Base-by-base conservation (phyloP, 768 basidiomycete genomes). In the Kwoniella bestiolae region DNA sequence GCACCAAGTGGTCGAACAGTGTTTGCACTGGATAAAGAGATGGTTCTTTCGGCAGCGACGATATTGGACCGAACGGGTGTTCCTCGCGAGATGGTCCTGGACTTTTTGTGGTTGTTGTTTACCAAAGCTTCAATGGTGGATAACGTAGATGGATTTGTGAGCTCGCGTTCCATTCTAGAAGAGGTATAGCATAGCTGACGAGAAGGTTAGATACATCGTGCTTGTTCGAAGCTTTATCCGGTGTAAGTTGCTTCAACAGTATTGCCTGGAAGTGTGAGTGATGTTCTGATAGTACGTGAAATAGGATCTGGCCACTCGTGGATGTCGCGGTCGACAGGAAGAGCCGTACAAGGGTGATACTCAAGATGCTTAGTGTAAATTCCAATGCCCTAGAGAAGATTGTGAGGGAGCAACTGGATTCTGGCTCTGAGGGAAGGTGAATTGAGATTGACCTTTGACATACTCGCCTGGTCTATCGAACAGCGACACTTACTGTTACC, bases 31-130 rank as follows among this genome's bases (percentile, higher is more conserved):
- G 67, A 67, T 28, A 49, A 60, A 11, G 35, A 53, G 1, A 65
- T 73, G 47, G 41, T 75, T 16, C 52, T 66, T 4, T 65, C 59
- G 9, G 63, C 63, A 14, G 63, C 62, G 3, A 16, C 34, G 4
- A 14, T 73, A 9, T 21, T 76, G 25, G 41, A 55, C 12, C 16
- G 35, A 1, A 25, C 56, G 5, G 25, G 25, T 8, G 58, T 66
- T 18, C 68, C 65, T 21, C 11, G 47, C 3, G 66, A 68, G 26
- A 28, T 60, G 26, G n/a, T 74, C 5, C 60, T 76, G 3, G 75
- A 76, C 32, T 71, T 72, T 53, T 21, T 76, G 38, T 76, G 72
- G 75, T 60, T 76, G 6, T 47, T 76, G 7, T 67, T 72, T 21
- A 67, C 58, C n/a, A 64, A 65, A 45, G 65, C 69, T 3, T 57